These are phyloP conservation scores for Talaromyces thailandensis DNA, from an alignment of 495 filamentous ascomycete species.

Conservation along the genomic window DNA sequence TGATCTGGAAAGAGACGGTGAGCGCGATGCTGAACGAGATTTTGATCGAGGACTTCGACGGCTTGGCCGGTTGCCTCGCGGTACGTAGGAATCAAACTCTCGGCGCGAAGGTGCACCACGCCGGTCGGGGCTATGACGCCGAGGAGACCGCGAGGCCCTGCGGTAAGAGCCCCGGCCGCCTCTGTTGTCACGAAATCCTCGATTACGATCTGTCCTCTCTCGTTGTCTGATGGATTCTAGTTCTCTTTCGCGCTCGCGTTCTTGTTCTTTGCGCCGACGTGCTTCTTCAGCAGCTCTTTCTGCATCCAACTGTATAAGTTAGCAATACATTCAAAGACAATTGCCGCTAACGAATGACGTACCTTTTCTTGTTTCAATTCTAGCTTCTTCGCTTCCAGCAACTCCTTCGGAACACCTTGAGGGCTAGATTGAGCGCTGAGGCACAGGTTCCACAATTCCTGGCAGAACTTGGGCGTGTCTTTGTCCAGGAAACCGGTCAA, in stretches of 20 bases:
- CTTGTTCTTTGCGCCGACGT: conserved; percentile 59
- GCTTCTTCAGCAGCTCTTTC: conserved; percentile 74
- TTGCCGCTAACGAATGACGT: conserved; percentile 1
- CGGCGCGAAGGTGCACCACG: conserved; percentile 43
- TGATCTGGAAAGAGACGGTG: conserved; percentile 29
- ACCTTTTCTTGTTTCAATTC: conserved; percentile 94
- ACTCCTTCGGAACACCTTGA: conserved; percentile 87
- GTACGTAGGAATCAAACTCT: conserved; percentile 51
- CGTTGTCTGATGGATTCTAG: conserved; percentile 59
- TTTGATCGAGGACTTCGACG: conserved; percentile 27
- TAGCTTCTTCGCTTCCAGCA: conserved; percentile 90
- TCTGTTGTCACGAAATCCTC: conserved; percentile 49
- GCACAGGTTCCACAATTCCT: conserved; percentile 85
- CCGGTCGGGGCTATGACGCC: conserved; percentile 44
- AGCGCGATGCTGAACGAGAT: conserved; percentile 27
- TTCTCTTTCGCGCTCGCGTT: conserved; percentile 46
- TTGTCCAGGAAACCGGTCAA: conserved; percentile 94
- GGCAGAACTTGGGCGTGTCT: conserved; percentile 83
- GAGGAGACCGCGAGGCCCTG: conserved; percentile 50
- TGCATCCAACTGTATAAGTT: conserved; percentile 57
- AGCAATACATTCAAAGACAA: background rate
- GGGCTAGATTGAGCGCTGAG: conserved; percentile 82
- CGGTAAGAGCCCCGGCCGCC: conserved; percentile 40
- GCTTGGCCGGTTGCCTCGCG: conserved; percentile 26
- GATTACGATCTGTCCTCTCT: conserved; percentile 61